Evolutionary conservation across 345 rosid species (phyloP), one percentile per base, ranked within the genome.

Genomic region (Angophora floribunda): DNA sequence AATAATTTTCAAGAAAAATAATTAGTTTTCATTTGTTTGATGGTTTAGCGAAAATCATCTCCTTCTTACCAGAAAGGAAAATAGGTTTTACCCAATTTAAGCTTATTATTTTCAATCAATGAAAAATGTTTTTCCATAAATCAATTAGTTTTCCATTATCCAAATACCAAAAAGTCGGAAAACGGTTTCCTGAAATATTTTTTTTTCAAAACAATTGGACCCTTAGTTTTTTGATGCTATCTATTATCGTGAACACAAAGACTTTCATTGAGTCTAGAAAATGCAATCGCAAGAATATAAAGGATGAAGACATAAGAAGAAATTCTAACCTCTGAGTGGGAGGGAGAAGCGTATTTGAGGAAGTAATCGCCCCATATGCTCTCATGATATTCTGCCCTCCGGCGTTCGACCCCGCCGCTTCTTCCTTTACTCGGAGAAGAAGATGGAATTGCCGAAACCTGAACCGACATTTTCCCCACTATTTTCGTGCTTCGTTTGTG

Each of bases 311-410:
- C 49, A 28, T 6, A 47, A 45, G 75, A 17, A 9, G 44, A 55
- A 84, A 47, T 21, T 22, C 32, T 21, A 52, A 87, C 70, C 24
- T 2, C 5, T 10, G 85, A 44, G 45, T 8, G 5, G n/a, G 51
- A 55, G 16, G 88, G 47, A 21, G 88, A 44, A 32, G 65, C 6
- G 28, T 24, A 51, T 5, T 45, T 51, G n/a, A 89, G 90, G 82
- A 92, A 90, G 16, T 86, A 51, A n/a, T 91, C 86, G 8, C 90
- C 89, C 91, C 91, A 90, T 22, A 91, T 10, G 26, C 24, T 88
- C 6, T 90, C 91, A 52, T 85, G 89, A 85, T 1, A 92, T 57
- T 79, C 26, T 3, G 87, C 91, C 11, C 53, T 51, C 9, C 67
- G 32, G 12, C 85, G 70, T 49, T 50, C 12, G 44, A 16, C 57